Conservation (phyloP, 345 rosid species). For the Geranium rotundifolium region DNA sequence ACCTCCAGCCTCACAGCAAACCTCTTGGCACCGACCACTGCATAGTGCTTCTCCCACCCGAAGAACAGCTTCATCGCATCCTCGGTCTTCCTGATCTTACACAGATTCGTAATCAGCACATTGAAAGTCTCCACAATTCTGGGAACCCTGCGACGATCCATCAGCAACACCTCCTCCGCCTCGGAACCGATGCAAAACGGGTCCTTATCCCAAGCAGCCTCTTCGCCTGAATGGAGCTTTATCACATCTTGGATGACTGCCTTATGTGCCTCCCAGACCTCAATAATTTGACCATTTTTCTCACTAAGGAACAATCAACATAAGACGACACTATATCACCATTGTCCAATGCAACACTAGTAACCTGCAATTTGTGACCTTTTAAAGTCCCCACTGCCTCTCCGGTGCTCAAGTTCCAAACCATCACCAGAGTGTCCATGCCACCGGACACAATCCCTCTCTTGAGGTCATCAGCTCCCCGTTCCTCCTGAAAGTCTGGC, state of each 20-base stretch:
- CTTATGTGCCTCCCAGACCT: slow-evolving; percentile 88
- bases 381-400: slow-evolving; percentile 55
- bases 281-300: slow-evolving; percentile 70
- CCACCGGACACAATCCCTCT: slow-evolving; percentile 93
- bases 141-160: slow-evolving; percentile 80
- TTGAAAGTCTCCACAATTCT: slow-evolving; percentile 79
- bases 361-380: slow-evolving; percentile 81
- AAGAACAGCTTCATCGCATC: slow-evolving; percentile 66
- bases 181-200: slow-evolving; percentile 53
- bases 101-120: slow-evolving; percentile 60
- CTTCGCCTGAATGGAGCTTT: slow-evolving; percentile 77
- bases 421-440: slow-evolving; percentile 72
- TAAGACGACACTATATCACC: slow-evolving; percentile 73
- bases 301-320: slow-evolving; percentile 79
- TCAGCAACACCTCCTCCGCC: slow-evolving; percentile 64
- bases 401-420: slow-evolving; percentile 75
- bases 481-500: too few relatives aligned
- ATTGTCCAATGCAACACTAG: slow-evolving; percentile 56
- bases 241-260: slow-evolving; percentile 70
- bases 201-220: slow-evolving; percentile 70
- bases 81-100: slow-evolving; percentile 70
- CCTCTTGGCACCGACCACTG: too few relatives aligned
- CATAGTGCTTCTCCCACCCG: slow-evolving; percentile 68
- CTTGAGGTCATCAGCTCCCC: slow-evolving; percentile 52
- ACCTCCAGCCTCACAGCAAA: too few relatives aligned